Conservation (phyloP, 2,329 filamentous ascomycete genomes). For the Pyricularia grisea region DNA sequence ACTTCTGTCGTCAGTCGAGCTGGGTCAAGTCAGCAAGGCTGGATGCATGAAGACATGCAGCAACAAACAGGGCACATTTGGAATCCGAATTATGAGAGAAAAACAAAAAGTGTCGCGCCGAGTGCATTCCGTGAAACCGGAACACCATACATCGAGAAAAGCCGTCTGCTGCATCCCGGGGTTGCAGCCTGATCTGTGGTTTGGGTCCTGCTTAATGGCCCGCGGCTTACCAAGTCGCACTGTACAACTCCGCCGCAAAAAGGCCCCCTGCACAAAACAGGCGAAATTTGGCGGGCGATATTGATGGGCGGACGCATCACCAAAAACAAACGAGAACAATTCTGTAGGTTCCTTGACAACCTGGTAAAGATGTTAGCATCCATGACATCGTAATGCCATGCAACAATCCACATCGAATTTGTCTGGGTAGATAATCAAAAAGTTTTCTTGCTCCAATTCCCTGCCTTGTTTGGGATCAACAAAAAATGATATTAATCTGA, state of each 20-base stretch:
- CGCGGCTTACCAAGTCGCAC: not conserved
- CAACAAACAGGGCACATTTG: not conserved
- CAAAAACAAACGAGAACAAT: not conserved
- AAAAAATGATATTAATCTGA: not conserved
- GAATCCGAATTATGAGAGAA: not conserved
- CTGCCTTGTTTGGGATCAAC: not conserved
- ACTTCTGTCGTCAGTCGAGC: not conserved
- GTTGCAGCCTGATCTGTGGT: not conserved
- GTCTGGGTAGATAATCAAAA: not conserved
- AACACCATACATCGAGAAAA: not conserved
- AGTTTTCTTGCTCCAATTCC: not conserved
- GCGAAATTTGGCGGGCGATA: constrained; percentile 1
- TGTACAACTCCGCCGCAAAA: constrained; percentile 1
- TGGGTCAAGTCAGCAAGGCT: not conserved
- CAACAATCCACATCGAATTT: not conserved
- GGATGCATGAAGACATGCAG: not conserved
- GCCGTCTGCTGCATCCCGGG: not conserved
- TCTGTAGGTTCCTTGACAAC: not conserved
- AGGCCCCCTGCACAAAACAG: not conserved
- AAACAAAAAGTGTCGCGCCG: not conserved
- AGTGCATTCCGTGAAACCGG: not conserved
- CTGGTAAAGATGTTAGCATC: not conserved
- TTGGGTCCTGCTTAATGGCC: not conserved
- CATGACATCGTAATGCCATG: not conserved
- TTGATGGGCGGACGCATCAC: not conserved